These are phyloP conservation scores for Cyclocybe aegerita DNA, from an alignment of 768 basidiomycete genomes.

Conservation along the genomic window DNA sequence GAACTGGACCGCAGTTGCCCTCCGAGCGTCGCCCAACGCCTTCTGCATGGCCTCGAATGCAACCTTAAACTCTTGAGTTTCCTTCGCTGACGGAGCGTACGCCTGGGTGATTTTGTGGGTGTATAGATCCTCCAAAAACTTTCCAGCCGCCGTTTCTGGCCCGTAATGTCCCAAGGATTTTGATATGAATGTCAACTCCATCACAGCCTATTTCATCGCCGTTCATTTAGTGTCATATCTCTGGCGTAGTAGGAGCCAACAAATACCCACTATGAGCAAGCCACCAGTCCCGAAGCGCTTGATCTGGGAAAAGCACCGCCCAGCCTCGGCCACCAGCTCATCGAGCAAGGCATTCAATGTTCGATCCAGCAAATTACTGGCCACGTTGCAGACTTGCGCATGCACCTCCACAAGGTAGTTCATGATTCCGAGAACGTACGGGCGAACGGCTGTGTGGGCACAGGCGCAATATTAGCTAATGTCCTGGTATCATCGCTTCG, in stretches of 20 bases:
- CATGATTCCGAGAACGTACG: conserved; percentile 86
- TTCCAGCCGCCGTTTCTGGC: conserved; percentile 64
- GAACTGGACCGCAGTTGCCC: conserved; percentile 91
- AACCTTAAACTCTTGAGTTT: conserved; percentile 70
- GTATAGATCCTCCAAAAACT: conserved; percentile 86
- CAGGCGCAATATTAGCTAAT: not conserved
- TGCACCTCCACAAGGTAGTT: conserved; percentile 90
- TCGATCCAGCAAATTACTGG: conserved; percentile 76
- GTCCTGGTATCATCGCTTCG: not conserved
- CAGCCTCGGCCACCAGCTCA: conserved; percentile 75
- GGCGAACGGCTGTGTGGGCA: conserved; percentile 67
- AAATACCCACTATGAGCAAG: conserved; percentile 78
- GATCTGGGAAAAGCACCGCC: conserved; percentile 81
- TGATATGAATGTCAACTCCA: conserved; percentile 98
- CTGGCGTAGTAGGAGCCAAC: not conserved
- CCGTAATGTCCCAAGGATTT: conserved; percentile 92
- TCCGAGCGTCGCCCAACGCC: conserved; percentile 78
- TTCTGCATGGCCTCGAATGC: conserved; percentile 89
- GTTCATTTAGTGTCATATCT: not conserved
- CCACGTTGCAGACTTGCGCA: conserved; percentile 79
- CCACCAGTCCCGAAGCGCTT: conserved; percentile 96
- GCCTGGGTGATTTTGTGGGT: conserved; percentile 84
- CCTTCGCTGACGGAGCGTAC: conserved; percentile 80
- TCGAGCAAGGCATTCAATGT: conserved; percentile 76
- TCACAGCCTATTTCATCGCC: conserved; percentile 67